Evolutionary conservation across 495 filamentous ascomycete species (phyloP).

Genomic region (Lasiosphaeriaceae sp.): DNA sequence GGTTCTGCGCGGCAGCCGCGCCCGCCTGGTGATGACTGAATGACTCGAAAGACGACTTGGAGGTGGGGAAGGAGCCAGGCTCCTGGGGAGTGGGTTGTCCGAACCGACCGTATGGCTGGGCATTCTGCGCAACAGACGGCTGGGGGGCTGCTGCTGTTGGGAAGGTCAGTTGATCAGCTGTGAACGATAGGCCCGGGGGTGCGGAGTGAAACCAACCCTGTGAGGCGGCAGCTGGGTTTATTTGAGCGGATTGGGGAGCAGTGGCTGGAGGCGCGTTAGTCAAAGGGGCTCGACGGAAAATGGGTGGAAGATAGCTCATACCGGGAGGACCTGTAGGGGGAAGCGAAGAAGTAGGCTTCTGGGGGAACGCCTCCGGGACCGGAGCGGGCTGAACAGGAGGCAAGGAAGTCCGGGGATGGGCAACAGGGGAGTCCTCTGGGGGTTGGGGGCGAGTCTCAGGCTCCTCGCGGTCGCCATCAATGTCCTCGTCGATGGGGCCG

Average conservation of each 20-base stretch:
- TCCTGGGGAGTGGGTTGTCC: slow-evolving; percentile 55
- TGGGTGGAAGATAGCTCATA: slow-evolving; percentile 22
- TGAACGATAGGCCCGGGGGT: not conserved
- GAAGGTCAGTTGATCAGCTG: slow-evolving; percentile 25
- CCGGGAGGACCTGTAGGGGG: slow-evolving; percentile 41
- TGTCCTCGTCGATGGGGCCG: slow-evolving; percentile 69
- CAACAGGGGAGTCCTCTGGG: slow-evolving; percentile 86
- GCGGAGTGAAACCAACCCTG: slow-evolving; percentile 26
- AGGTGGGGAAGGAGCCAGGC: slow-evolving; percentile 51
- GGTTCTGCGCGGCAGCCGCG: slow-evolving; percentile 40
- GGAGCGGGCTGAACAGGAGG: slow-evolving; percentile 65
- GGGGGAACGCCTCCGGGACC: slow-evolving; percentile 57
- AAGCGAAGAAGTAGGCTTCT: slow-evolving; percentile 67
- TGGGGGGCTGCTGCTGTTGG: slow-evolving; percentile 27
- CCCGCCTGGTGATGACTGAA: slow-evolving; percentile 68
- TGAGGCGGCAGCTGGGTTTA: slow-evolving; percentile 23
- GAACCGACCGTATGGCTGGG: slow-evolving; percentile 71
- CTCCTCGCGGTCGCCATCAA: slow-evolving; percentile 92
- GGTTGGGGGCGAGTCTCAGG: slow-evolving; percentile 92
- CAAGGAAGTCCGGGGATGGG: slow-evolving; percentile 84
- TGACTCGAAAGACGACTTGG: slow-evolving; percentile 82
- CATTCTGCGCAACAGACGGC: slow-evolving; percentile 43
- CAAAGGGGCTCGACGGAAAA: not conserved
- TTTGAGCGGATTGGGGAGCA: slow-evolving; percentile 16
- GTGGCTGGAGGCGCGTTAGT: slow-evolving; percentile 34